A percentile compares a stretch with the other conserved stretches of the same genome.
Evolutionary conservation across 306 rosid genomes (phyloP).

Genomic region (Bauhinia variegata): DNA sequence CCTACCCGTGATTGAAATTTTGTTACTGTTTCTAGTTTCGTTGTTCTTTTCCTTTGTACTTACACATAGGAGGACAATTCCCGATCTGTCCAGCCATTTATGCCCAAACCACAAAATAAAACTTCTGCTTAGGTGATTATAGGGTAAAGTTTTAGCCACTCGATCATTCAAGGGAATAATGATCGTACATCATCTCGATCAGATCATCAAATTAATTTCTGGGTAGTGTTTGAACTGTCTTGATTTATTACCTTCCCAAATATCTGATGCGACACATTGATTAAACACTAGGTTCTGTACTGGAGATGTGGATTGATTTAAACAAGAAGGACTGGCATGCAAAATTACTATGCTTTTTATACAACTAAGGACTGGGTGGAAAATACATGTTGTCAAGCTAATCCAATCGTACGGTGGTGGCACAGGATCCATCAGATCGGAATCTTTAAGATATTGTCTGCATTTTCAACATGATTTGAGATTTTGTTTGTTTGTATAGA

Average conservation of each 20-base stretch:
- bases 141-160: slow-evolving; percentile 42
- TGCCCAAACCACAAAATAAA: slow-evolving; percentile 1
- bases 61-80: neutral
- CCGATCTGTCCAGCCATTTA: slow-evolving; percentile 15
- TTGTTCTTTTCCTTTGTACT: neutral
- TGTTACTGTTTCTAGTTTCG: slow-evolving; percentile 15
- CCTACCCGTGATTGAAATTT: slow-evolving; percentile 20
- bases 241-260: slow-evolving; percentile 4
- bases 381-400: slow-evolving; percentile 35
- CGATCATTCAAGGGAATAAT: slow-evolving; percentile 42
- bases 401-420: slow-evolving; percentile 35
- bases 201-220: slow-evolving; percentile 4
- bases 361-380: slow-evolving; percentile 27
- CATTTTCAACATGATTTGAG: slow-evolving; percentile 44
- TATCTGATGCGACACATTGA: neutral
- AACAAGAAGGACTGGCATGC: slow-evolving; percentile 28
- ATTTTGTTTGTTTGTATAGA: slow-evolving; percentile 28
- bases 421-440: slow-evolving; percentile 54
- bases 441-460: slow-evolving; percentile 54
- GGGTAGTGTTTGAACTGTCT: neutral
- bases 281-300: slow-evolving; percentile 29
- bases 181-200: slow-evolving; percentile 22
- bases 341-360: slow-evolving; percentile 28
- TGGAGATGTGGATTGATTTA: slow-evolving; percentile 27
- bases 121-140: slow-evolving; percentile 26